phyloP scores from a whole-genome alignment of 352 stramenopile species.

The Elongisporangium anandrum region DNA sequence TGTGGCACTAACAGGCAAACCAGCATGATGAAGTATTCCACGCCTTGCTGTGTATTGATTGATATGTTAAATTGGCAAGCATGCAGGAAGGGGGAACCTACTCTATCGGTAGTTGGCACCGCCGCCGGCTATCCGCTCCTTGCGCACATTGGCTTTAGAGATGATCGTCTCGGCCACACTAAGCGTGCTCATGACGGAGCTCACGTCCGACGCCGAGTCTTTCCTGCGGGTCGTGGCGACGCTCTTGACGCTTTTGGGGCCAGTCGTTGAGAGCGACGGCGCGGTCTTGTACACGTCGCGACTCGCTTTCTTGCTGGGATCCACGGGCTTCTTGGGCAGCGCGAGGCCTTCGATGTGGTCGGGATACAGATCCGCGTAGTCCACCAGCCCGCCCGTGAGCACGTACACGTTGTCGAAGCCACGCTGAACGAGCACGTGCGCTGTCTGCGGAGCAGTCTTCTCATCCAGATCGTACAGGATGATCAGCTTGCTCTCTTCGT shows the following conservation, averaged over 20 bases:
- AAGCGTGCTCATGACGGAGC: conserved; percentile 56
- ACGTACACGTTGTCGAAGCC: conserved; percentile 86
- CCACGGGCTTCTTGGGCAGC: conserved; percentile 45
- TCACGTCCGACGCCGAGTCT: conserved; percentile 47
- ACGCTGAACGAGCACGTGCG: conserved; percentile 68
- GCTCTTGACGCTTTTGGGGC: conserved; percentile 53
- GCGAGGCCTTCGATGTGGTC: conserved; percentile 64
- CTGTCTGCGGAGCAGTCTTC: conserved; percentile 50
- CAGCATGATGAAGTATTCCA: conserved; percentile 7
- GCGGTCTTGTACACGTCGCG: conserved; percentile 59
- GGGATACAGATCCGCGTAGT: conserved; percentile 59
- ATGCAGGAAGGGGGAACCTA: no score
- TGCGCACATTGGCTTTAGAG: conserved; percentile 61
- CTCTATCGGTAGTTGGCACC: conserved; percentile 48
- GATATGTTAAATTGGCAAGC: no score
- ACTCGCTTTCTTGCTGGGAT: conserved; percentile 44
- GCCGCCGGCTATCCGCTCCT: conserved; percentile 35
- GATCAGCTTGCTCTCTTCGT: conserved; percentile 69
- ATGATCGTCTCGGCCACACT: conserved; percentile 73
- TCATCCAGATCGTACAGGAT: conserved; percentile 80
- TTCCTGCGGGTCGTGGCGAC: conserved; percentile 32
- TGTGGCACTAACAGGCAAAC: no score
- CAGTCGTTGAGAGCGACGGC: conserved; percentile 26
- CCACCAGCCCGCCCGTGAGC: conserved; percentile 54
- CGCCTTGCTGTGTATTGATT: conserved; percentile 17